Conservation (phyloP, 805 yeast genomes). For the Tetrapisispora pingtungensis region DNA sequence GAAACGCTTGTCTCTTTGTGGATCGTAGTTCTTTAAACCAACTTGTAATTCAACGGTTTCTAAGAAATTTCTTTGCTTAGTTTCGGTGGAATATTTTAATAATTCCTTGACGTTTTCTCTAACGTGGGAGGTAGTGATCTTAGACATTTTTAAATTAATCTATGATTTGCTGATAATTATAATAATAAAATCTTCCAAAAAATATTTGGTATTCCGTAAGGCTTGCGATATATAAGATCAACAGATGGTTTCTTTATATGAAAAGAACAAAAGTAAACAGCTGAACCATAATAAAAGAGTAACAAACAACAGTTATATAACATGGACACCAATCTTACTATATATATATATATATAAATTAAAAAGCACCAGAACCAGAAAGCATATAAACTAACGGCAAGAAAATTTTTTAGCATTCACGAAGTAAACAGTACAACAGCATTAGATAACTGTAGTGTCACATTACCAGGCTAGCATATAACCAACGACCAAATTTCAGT, state of each 20-base stretch:
- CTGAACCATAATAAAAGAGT: too few relatives aligned
- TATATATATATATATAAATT: too few relatives aligned
- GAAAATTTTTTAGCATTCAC: too few relatives aligned
- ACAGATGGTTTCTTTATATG: slow-evolving; percentile 2
- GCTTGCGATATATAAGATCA: slow-evolving; percentile 34
- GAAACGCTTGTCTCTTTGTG: slow-evolving; percentile 99
- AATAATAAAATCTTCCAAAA: slow-evolving; percentile 59
- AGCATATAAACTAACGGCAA: too few relatives aligned
- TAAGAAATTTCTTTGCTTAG: slow-evolving; percentile 99
- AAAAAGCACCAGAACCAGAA: too few relatives aligned
- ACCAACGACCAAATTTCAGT: too few relatives aligned
- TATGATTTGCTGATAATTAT: slow-evolving; percentile 14
- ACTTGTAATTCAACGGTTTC: slow-evolving; percentile 99
- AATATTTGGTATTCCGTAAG: slow-evolving; percentile 44
- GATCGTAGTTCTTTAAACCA: slow-evolving; percentile 99
- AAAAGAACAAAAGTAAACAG: background rate
- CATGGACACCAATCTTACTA: too few relatives aligned
- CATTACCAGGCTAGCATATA: too few relatives aligned
- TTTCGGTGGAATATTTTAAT: slow-evolving; percentile 79
- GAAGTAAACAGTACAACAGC: too few relatives aligned
- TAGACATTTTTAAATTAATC: slow-evolving; percentile 63
- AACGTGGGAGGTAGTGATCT: slow-evolving; percentile 84
- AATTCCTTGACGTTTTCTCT: slow-evolving; percentile 94
- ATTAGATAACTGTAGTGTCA: too few relatives aligned
- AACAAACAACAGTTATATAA: too few relatives aligned